Conservation (phyloP, 768 basidiomycete genomes). For the Pisolithus tinctorius region DNA sequence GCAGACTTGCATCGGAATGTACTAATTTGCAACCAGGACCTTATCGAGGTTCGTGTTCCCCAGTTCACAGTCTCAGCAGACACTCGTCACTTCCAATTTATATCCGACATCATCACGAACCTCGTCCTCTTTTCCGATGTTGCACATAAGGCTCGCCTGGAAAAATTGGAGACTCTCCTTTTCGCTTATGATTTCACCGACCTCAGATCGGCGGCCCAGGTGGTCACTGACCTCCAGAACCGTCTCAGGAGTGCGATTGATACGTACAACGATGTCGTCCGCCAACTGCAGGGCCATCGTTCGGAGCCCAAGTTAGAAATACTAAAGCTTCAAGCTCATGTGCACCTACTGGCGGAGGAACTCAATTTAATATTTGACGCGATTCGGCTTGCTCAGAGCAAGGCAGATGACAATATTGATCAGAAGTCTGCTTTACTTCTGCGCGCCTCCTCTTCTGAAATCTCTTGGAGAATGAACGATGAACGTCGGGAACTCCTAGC, state of each 20-base stretch:
- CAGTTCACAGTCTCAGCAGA: constrained; percentile 83
- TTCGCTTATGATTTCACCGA: constrained; percentile 89
- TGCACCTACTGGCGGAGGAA: constrained; percentile 66
- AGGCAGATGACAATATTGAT: constrained; percentile 55
- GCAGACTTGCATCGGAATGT: background rate
- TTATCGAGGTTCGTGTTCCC: constrained; percentile 75
- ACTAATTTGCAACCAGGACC: constrained; percentile 47
- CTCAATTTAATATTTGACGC: constrained; percentile 83
- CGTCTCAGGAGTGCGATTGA: constrained; percentile 62
- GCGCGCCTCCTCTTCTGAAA: constrained; percentile 75
- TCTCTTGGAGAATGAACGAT: constrained; percentile 90
- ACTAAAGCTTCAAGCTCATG: constrained; percentile 65
- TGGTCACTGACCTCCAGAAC: constrained; percentile 65
- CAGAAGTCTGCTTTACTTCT: constrained; percentile 77
- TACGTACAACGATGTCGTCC: constrained; percentile 37
- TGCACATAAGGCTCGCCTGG: constrained; percentile 67
- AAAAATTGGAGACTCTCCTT: constrained; percentile 73
- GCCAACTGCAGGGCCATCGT: constrained; percentile 24
- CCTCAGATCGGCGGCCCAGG: constrained; percentile 58
- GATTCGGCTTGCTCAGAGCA: constrained; percentile 76
- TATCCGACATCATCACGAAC: constrained; percentile 82
- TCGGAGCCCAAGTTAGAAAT: constrained; percentile 46
- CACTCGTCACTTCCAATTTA: constrained; percentile 73
- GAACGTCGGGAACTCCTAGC: constrained; percentile 65
- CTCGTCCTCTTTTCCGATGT: constrained; percentile 88